Evolutionary conservation across 2,329 filamentous ascomycete species (phyloP).

Genomic region (Neurospora sp.): DNA sequence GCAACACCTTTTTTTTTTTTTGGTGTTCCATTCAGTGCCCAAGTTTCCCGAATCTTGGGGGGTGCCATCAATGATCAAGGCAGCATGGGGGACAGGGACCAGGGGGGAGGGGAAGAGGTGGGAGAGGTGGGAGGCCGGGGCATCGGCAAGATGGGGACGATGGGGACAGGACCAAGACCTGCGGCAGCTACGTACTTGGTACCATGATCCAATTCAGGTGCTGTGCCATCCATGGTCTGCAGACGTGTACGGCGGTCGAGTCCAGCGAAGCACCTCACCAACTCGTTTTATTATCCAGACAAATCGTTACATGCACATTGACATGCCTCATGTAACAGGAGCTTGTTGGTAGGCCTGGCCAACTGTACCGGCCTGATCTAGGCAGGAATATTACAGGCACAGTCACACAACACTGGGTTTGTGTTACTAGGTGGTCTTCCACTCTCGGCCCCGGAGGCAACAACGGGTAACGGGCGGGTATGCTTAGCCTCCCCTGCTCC

Average conservation of each 20-base stretch:
- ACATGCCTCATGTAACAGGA: neutral
- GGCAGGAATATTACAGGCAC: neutral
- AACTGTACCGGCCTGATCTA: neutral
- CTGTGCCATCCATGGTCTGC: neutral
- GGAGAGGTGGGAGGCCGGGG: neutral
- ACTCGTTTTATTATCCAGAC: neutral
- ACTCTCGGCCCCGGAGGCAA: neutral
- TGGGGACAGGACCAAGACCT: neutral
- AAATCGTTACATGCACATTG: neutral
- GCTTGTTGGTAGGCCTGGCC: neutral
- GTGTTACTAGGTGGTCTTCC: neutral
- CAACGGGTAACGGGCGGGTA: slow-evolving; percentile 16
- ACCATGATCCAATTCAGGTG: neutral
- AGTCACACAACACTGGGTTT: neutral
- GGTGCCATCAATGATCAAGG: neutral
- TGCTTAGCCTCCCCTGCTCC: slow-evolving; percentile 15
- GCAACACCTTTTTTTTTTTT: neutral
- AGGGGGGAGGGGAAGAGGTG: neutral
- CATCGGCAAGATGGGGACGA: slow-evolving; percentile 1
- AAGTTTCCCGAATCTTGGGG: neutral
- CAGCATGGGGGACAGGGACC: neutral
- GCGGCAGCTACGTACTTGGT: neutral
- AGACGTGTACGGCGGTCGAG: neutral
- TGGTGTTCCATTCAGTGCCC: neutral
- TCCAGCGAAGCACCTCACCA: neutral